A percentile compares a stretch with the other conserved stretches of the same genome.
phyloP scores from a whole-genome alignment of 495 filamentous ascomycete species.

The Penicillium pulvis region DNA sequence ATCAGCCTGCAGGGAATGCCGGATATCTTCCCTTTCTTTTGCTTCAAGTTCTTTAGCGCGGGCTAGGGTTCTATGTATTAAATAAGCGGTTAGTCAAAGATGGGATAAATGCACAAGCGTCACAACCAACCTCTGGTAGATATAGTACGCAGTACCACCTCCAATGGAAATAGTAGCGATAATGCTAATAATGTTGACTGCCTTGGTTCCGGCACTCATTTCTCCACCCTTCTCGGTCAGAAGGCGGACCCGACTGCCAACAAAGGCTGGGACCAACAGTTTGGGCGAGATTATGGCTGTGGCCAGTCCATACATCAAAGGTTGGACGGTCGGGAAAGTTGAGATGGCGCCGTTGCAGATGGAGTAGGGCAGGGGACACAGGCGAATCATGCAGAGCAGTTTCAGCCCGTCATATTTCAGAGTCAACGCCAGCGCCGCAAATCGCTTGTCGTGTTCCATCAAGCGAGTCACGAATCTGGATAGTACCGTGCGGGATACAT shows the following conservation, averaged over 20 bases:
- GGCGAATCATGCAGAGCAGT: conserved; percentile 85
- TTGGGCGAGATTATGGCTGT: conserved; percentile 81
- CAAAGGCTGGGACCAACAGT: conserved; percentile 88
- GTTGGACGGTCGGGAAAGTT: conserved; percentile 85
- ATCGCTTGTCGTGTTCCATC: conserved; percentile 79
- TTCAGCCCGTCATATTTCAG: conserved; percentile 82
- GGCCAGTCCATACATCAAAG: conserved; percentile 73
- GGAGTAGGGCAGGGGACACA: conserved; percentile 94
- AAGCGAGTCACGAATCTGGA: conserved; percentile 74
- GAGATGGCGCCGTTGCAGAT: conserved; percentile 92
- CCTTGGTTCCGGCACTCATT: conserved; percentile 55
- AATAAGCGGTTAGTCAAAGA: background rate
- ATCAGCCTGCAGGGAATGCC: conserved; percentile 40
- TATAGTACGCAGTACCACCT: conserved; percentile 74
- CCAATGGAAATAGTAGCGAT: conserved; percentile 69
- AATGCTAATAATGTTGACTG: conserved; percentile 82
- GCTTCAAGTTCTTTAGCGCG: conserved; percentile 81
- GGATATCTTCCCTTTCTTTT: conserved; percentile 65
- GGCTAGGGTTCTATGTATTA: conserved; percentile 64
- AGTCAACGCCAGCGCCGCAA: conserved; percentile 68
- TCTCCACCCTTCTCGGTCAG: conserved; percentile 69
- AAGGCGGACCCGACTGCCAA: conserved; percentile 69
- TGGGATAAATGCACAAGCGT: background rate
- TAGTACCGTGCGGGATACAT: conserved; percentile 76
- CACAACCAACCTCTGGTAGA: conserved; percentile 65